phyloP scores from a whole-genome alignment of 306 rosid species.

The Glycine soja region DNA sequence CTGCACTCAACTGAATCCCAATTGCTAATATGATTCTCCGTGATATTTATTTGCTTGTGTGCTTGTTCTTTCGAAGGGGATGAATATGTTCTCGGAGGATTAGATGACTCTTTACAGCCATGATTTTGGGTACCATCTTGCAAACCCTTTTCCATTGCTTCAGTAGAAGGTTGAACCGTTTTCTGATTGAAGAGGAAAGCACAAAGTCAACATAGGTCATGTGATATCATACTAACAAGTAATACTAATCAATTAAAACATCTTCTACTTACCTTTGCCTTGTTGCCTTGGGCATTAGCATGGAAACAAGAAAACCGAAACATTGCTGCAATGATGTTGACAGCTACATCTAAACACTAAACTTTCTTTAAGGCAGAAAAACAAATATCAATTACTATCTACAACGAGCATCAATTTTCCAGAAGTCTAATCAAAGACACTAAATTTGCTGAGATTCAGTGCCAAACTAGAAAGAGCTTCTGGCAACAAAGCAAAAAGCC shows the following conservation, averaged over 20 bases:
- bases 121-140: conserved; percentile 55
- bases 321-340: conserved; percentile 57
- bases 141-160: conserved; percentile 56
- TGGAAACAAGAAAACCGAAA: conserved; percentile 85
- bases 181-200: conserved; percentile 63
- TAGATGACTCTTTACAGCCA: conserved; percentile 46
- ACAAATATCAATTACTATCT: conserved; percentile 49
- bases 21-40: conserved; percentile 37
- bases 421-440: conserved; percentile 52
- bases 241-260: conserved; percentile 22
- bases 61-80: conserved; percentile 42
- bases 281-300: conserved; percentile 58
- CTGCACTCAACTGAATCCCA: conserved; percentile 52
- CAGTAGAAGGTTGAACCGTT: conserved; percentile 59
- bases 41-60: conserved; percentile 42
- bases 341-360: conserved; percentile 56
- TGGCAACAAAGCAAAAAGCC: conserved; percentile 33
- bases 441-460: conserved; percentile 35
- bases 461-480: conserved; percentile 55
- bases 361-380: conserved; percentile 43
- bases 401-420: conserved; percentile 48
- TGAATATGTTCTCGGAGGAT: conserved; percentile 40
- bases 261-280: conserved; percentile 71
- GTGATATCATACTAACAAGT: conserved; percentile 33
- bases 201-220: conserved; percentile 45